A percentile compares a stretch with the other conserved stretches of the same genome.
Evolutionary conservation across 495 filamentous ascomycete genomes (phyloP).

Genomic region (Penicillium turbatum): DNA sequence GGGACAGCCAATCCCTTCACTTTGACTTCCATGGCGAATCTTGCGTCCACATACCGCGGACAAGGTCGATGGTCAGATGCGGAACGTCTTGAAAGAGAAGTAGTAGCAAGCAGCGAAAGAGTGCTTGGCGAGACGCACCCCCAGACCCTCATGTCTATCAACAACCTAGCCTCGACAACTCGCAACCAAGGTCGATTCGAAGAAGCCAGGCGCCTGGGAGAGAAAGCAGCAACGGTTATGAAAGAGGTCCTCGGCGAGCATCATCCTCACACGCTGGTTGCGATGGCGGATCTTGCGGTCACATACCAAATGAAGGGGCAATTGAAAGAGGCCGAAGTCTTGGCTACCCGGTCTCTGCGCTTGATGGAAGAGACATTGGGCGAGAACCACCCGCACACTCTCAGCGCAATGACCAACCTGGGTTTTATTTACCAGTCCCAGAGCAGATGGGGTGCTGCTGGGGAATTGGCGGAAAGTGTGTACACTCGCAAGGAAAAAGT

Average conservation of each 20-base stretch:
- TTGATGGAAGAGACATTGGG: conserved; percentile 25
- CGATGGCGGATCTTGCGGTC: conserved; percentile 21
- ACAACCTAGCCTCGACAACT: conserved; percentile 29
- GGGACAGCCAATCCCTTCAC: conserved; percentile 22
- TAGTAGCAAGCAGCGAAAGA: conserved; percentile 19
- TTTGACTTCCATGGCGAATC: conserved; percentile 19
- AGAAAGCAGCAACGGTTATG: conserved; percentile 17
- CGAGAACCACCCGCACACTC: conserved; percentile 30
- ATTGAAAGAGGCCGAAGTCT: conserved; percentile 22
- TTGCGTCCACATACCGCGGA: conserved; percentile 20
- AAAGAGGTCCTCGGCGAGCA: conserved; percentile 28
- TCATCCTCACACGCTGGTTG: conserved; percentile 37
- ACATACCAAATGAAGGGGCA: conserved; percentile 22
- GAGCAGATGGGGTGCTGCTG: conserved; percentile 22
- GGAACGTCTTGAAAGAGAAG: conserved; percentile 22
- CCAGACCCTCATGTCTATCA: conserved; percentile 30
- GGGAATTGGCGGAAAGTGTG: conserved; percentile 17
- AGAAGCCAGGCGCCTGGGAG: conserved; percentile 28
- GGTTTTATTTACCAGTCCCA: conserved; percentile 22
- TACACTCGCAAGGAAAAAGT: conserved; percentile 13
- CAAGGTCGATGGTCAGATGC: conserved; percentile 22
- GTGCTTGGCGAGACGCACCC: conserved; percentile 29
- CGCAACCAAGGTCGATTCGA: conserved; percentile 26
- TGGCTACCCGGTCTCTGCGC: conserved; percentile 18
- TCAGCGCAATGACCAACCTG: conserved; percentile 19